Percentiles rank a stretch among this genome's conserved stretches.
phyloP scores from a whole-genome alignment of 805 yeast species.

The Metahyphopichia silvanorum region DNA sequence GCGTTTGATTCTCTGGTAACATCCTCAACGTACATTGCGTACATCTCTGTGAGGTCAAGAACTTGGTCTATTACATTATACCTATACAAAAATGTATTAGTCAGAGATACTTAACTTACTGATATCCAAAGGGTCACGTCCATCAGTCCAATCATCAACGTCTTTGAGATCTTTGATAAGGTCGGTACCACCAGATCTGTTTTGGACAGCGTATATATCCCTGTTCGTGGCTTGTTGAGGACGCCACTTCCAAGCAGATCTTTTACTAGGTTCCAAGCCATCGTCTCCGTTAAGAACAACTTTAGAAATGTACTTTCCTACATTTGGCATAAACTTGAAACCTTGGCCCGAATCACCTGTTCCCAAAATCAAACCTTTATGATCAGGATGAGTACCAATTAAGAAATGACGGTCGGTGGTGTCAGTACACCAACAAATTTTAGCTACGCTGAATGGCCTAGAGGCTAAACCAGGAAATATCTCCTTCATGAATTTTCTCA shows the following conservation, averaged over 20 bases:
- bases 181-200: conserved; percentile 6
- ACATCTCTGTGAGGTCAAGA: too few relatives aligned
- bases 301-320: conserved; percentile 40
- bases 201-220: conserved; percentile 2
- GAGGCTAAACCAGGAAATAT: conserved; percentile 26
- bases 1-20: too few relatives aligned
- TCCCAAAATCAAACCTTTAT: conserved; percentile 20
- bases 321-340: conserved; percentile 32
- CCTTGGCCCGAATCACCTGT: conserved; percentile 36
- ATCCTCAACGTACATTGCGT: too few relatives aligned
- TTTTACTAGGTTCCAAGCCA: conserved; percentile 15
- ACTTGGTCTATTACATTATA: too few relatives aligned
- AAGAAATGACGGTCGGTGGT: conserved; percentile 29
- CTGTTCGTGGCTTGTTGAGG: conserved; percentile 4
- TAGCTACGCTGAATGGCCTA: conserved; percentile 22
- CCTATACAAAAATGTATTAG: too few relatives aligned
- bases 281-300: conserved; percentile 40
- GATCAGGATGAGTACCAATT: conserved; percentile 25
- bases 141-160: conserved; percentile 4
- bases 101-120: too few relatives aligned
- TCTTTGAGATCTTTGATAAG: conserved; percentile 5
- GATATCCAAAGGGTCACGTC: too few relatives aligned
- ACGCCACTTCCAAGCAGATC: conserved; percentile 10
- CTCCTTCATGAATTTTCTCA: conserved; percentile 28
- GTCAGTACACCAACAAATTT: conserved; percentile 37